phyloP scores from a whole-genome alignment of 768 basidiomycete genomes.

The Kwoniella sp. region DNA sequence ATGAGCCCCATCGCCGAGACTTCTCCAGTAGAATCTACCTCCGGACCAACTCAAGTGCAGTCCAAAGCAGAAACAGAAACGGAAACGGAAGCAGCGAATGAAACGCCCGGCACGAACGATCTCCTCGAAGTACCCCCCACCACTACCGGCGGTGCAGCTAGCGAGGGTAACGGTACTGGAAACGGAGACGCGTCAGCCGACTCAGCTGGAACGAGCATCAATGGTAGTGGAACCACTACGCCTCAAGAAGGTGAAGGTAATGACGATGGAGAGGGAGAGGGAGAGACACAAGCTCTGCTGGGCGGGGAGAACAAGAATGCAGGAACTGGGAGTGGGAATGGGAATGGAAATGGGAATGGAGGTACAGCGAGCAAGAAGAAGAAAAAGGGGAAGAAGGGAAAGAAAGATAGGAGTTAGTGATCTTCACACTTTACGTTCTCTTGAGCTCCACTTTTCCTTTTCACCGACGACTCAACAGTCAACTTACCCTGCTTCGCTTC shows the following conservation, averaged over 20 bases:
- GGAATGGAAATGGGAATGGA: background rate
- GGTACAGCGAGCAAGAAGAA: conserved; percentile 11
- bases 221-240: background rate
- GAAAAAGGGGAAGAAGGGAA: conserved; percentile 18
- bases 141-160: background rate
- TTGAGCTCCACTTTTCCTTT: background rate
- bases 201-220: background rate
- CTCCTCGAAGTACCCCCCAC: background rate
- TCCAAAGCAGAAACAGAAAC: too few relatives aligned
- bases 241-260: background rate
- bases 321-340: background rate
- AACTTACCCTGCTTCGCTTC: too few relatives aligned
- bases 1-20: conserved; percentile 23
- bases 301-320: background rate
- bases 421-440: background rate
- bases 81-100: background rate
- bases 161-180: background rate
- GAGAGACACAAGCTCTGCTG: background rate
- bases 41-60: too few relatives aligned
- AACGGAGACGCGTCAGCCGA: conserved; percentile 5
- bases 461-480: too few relatives aligned
- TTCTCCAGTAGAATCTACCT: background rate
- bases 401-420: conserved; percentile 18
- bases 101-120: background rate
- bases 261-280: background rate